A percentile compares a stretch with the other conserved stretches of the same genome.
phyloP scores from a whole-genome alignment of 2,329 filamentous ascomycete species.

The Endoconidiophora laricicola region DNA sequence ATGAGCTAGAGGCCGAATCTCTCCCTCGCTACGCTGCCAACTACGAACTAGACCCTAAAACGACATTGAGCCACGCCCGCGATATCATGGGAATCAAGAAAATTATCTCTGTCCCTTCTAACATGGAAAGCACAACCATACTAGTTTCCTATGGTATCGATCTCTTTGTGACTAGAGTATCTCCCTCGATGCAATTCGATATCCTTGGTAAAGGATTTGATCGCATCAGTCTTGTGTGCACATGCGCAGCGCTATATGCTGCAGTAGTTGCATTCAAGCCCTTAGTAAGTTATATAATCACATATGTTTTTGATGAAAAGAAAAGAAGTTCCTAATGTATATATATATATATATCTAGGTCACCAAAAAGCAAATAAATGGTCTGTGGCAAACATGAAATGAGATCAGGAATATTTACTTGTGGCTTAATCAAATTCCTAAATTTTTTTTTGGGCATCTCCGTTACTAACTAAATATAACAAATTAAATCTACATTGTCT shows the following conservation, averaged over 20 bases:
- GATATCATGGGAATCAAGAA: conserved; percentile 61
- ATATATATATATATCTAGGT: conserved; percentile 23
- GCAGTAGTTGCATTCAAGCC: conserved; percentile 69
- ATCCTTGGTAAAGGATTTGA: conserved; percentile 87
- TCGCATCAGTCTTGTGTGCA: conserved; percentile 68
- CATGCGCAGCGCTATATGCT: conserved; percentile 61
- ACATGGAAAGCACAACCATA: conserved; percentile 82
- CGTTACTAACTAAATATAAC: too few species aligned
- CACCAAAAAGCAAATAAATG: conserved; percentile 51
- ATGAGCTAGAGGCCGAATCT: conserved; percentile 65
- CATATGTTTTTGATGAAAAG: not conserved
- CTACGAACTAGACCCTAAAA: conserved; percentile 70
- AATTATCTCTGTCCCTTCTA: conserved; percentile 58
- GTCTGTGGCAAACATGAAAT: conserved; percentile 34
- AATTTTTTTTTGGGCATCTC: too few species aligned
- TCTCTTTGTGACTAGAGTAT: conserved; percentile 69
- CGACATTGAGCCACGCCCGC: conserved; percentile 63
- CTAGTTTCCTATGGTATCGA: conserved; percentile 81
- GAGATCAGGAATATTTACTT: too few species aligned
- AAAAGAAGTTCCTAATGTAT: conserved; percentile 19
- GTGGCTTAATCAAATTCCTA: too few species aligned
- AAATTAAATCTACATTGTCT: too few species aligned
- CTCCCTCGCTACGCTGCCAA: conserved; percentile 58
- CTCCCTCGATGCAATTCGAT: conserved; percentile 84
- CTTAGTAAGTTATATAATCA: conserved; percentile 46